Percentiles rank a stretch among this genome's conserved stretches.
Evolutionary conservation across 2,329 filamentous ascomycete genomes (phyloP).

Genomic region (Podosphaera aphanis): DNA sequence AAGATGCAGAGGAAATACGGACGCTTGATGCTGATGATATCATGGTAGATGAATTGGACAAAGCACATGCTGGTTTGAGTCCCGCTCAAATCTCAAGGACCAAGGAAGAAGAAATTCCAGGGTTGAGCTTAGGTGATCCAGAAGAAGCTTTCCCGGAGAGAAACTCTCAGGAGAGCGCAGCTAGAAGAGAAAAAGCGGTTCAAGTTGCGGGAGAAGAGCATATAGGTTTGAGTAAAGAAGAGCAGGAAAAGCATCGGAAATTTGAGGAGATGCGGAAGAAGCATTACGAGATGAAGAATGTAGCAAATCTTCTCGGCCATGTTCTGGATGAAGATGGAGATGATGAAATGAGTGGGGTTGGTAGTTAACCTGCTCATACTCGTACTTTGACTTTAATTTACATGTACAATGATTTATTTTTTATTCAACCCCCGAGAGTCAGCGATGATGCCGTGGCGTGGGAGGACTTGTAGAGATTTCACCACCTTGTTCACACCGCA

Average conservation of each 20-base stretch:
- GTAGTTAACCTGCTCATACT: conserved; percentile 16
- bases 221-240: conserved; percentile 39
- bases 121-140: conserved; percentile 75
- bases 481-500: too few relatives aligned
- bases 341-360: conserved; percentile 21
- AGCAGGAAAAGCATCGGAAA: conserved; percentile 69
- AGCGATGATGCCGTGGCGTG: too few relatives aligned
- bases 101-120: conserved; percentile 64
- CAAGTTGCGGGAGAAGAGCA: conserved; percentile 45
- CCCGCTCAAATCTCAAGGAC: conserved; percentile 8
- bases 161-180: conserved; percentile 19
- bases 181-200: conserved; percentile 44
- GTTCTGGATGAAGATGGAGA: conserved; percentile 40
- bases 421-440: too few relatives aligned
- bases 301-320: conserved; percentile 66
- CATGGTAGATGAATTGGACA: conserved; percentile 44
- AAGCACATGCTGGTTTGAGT: conserved; percentile 5
- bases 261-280: conserved; percentile 85
- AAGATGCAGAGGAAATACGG: conserved; percentile 50
- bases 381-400: too few relatives aligned
- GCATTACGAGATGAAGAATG: conserved; percentile 97
- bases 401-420: too few relatives aligned
- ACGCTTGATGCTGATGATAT: conserved; percentile 46
- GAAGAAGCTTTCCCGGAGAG: conserved; percentile 43
- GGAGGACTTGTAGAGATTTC: too few relatives aligned